Evolutionary conservation across 2,329 filamentous ascomycete genomes (phyloP), one percentile per base, ranked within the genome.

Genomic region (Dothideomycetes sp.): DNA sequence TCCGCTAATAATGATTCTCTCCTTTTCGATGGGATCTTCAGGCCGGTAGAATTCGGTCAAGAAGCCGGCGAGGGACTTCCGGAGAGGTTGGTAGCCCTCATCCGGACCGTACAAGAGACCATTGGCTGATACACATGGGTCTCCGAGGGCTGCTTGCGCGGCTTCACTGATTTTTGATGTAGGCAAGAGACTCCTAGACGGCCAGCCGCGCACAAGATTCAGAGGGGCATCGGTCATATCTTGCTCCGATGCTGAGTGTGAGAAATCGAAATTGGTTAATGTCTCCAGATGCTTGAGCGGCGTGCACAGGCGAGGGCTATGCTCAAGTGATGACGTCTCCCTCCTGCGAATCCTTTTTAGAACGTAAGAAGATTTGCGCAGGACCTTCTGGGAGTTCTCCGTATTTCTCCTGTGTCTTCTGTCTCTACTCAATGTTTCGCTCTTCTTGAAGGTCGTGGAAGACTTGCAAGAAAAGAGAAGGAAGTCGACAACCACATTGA

Each of bases 71-170:
- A 94, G 62, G 31, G 75, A 70, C 45, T 75, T 66, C 11, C 85
- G 73, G 29, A 91, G 66, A n/a, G 77, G 77, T 45, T 70, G 62
- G 52, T 81, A 81, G 19, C 88, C 88, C 32, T 75, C 64, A 56
- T 93, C 84, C 0, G 85, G 79, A 0, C 81, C 88, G 53, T 94
- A 94, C 42, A 79, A 70, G 29, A 94, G 69, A n/a, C 72, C 81
- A 1, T 78, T 73, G 2, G 69, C 63, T 41, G 71, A 75, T 41
- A 81, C 62, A 7, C 60, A 54, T 8, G 75, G 71, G 52, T 81
- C 66, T 11, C 73, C 66, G 35, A 93, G 70, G 7, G 79, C 74
- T 38, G 65, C 63, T 42, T 71, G 63, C 41, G 80, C 67, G 18
- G 84, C 80, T 19, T 64, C 60, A 27, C 73, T 68, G 41, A 93